Evolutionary conservation across 129 eudicot species (phyloP).

Genomic region (Flaveria robusta): DNA sequence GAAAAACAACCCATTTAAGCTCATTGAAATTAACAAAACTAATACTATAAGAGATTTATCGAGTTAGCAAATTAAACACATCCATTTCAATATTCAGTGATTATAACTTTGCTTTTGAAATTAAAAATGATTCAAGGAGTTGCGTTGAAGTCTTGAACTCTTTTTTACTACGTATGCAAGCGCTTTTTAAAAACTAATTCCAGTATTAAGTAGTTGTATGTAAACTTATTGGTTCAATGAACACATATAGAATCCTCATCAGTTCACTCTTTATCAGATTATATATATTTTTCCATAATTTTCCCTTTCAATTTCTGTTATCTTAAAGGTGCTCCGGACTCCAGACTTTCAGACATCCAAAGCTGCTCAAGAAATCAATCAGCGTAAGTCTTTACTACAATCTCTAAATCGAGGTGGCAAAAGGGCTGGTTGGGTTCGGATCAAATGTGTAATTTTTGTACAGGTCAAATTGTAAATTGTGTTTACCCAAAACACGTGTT

Average conservation of each 20-base stretch:
- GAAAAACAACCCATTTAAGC: not conserved
- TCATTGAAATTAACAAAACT: not conserved
- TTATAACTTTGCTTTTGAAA: not conserved
- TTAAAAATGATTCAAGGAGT: not conserved
- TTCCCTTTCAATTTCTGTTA: slow-evolving; percentile 10
- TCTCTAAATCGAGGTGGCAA: slow-evolving; percentile 2
- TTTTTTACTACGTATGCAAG: not conserved
- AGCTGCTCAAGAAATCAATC: slow-evolving; percentile 75
- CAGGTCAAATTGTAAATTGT: not conserved
- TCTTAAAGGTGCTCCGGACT: slow-evolving; percentile 69
- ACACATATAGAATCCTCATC: not conserved
- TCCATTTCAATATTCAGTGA: not conserved
- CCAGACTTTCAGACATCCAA: slow-evolving; percentile 72
- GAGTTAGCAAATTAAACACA: not conserved
- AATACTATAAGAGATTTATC: not conserved
- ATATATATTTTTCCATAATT: not conserved
- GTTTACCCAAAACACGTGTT: not conserved
- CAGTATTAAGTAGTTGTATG: not conserved
- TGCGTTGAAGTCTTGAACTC: not conserved
- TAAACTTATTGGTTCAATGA: not conserved
- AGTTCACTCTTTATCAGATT: not conserved
- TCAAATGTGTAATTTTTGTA: not conserved
- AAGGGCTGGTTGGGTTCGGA: not conserved
- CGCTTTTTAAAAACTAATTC: not conserved
- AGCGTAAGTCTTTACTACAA: slow-evolving; percentile 46